phyloP scores from a whole-genome alignment of 2,329 filamentous ascomycete species.

The Pseudogymnoascus sp. region DNA sequence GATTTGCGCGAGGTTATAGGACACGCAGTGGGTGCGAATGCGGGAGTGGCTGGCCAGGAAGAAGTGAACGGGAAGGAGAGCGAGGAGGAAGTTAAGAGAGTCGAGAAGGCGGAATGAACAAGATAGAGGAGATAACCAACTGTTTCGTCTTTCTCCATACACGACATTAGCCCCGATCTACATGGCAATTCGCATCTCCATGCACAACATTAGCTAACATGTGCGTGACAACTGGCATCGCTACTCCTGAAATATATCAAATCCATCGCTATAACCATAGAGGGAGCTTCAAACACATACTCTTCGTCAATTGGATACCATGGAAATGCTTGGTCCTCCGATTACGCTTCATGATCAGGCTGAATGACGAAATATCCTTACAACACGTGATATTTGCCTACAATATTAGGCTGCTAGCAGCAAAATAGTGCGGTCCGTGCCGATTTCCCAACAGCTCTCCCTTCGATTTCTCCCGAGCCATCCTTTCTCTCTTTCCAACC shows the following conservation, averaged over 20 bases:
- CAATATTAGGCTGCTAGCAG: not conserved
- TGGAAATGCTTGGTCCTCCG: not conserved
- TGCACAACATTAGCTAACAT: not conserved
- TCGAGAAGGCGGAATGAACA: not conserved
- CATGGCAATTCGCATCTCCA: not conserved
- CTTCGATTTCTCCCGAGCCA: constrained; percentile 5
- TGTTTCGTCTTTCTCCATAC: not conserved
- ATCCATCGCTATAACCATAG: not conserved
- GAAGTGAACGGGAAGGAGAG: not conserved
- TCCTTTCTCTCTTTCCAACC: constrained; percentile 9
- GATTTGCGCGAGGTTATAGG: constrained; percentile 39
- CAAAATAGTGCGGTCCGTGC: constrained; percentile 7
- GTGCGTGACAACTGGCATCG: not conserved
- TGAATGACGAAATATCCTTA: constrained; percentile 1
- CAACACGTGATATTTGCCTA: not conserved
- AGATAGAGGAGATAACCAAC: not conserved
- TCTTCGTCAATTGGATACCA: not conserved
- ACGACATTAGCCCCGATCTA: not conserved
- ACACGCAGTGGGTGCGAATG: constrained; percentile 8
- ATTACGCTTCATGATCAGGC: constrained; percentile 4
- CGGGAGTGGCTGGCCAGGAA: not conserved
- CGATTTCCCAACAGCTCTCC: constrained; percentile 8
- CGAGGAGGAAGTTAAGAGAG: not conserved
- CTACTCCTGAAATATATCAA: not conserved
- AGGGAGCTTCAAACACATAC: not conserved